These are phyloP conservation scores for Kazachstania sp. DNA, from an alignment of 1,139 yeast genomes.

Conservation along the genomic window DNA sequence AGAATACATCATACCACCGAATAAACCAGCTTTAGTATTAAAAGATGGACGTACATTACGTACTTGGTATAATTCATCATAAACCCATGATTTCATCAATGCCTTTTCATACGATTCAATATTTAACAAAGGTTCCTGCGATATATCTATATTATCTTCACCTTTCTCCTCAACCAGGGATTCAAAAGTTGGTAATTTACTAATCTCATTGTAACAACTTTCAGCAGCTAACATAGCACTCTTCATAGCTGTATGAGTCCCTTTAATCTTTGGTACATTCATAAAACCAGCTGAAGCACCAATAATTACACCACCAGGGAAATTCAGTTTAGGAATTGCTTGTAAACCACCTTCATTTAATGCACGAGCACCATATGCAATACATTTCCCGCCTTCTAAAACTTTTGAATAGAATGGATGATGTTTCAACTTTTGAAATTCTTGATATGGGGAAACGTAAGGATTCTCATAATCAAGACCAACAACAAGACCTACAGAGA, in stretches of 20 bases:
- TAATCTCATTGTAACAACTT: constrained; percentile 51
- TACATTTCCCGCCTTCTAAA: constrained; percentile 81
- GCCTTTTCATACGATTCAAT: constrained; percentile 52
- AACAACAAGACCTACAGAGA: constrained; percentile 80
- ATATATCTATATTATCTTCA: constrained; percentile 26
- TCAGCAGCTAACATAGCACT: constrained; percentile 95
- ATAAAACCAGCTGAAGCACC: constrained; percentile 96
- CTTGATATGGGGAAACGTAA: constrained; percentile 89
- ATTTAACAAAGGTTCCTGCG: constrained; percentile 34
- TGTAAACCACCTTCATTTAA: constrained; percentile 94
- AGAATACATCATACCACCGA: constrained; percentile 76
- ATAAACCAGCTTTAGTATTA: constrained; percentile 54
- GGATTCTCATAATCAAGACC: constrained; percentile 94
- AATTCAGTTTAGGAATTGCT: constrained; percentile 76
- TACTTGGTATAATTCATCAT: constrained; percentile 69
- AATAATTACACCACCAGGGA: constrained; percentile 92
- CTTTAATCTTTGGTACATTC: constrained; percentile 95
- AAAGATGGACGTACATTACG: constrained; percentile 92
- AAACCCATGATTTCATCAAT: constrained; percentile 74
- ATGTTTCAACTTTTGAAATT: constrained; percentile 85
- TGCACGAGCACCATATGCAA: constrained; percentile 92
- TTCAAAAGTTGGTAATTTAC: constrained; percentile 37
- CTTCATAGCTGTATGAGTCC: constrained; percentile 97
- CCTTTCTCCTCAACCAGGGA: constrained; percentile 36
- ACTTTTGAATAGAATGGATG: constrained; percentile 79